phyloP scores from a whole-genome alignment of 768 basidiomycete genomes.

The Tylopilus plumbeoviolaceoides region DNA sequence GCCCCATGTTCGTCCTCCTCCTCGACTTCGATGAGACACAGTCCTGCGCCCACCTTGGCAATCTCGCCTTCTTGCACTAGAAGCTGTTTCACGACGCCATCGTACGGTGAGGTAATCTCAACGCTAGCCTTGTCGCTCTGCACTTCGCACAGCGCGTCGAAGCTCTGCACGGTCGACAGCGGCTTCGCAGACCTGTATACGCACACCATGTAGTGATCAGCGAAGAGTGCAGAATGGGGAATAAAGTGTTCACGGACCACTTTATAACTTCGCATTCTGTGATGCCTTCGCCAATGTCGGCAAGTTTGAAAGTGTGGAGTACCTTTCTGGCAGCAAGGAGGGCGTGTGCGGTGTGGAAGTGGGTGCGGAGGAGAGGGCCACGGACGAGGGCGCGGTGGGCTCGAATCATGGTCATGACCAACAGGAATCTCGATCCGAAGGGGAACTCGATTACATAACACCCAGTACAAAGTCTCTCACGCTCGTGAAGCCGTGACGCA shows the following conservation, averaged over 20 bases:
- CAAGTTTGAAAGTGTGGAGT: constrained; percentile 67
- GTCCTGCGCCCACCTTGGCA: constrained; percentile 74
- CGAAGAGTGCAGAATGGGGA: constrained; percentile 4
- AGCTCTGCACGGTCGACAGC: constrained; percentile 47
- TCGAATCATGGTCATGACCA: constrained; percentile 9
- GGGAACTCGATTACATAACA: constrained; percentile 1
- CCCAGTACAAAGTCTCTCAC: background rate
- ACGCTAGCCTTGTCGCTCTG: constrained; percentile 90
- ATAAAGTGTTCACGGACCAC: constrained; percentile 49
- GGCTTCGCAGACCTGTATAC: constrained; percentile 60
- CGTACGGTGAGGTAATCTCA: constrained; percentile 85
- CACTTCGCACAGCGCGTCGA: constrained; percentile 77
- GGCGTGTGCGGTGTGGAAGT: constrained; percentile 36
- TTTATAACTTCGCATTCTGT: constrained; percentile 87
- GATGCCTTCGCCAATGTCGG: constrained; percentile 88
- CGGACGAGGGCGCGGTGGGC: constrained; percentile 23
- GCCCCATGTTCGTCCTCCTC: constrained; percentile 38
- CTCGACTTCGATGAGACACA: constrained; percentile 81
- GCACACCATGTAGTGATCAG: background rate
- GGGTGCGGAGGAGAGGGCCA: constrained; percentile 26
- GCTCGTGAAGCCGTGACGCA: too few species aligned
- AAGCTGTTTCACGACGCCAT: constrained; percentile 68
- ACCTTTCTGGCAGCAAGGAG: constrained; percentile 33
- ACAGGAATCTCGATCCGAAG: constrained; percentile 1
- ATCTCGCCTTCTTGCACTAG: constrained; percentile 79